Evolutionary conservation across 148 eudicot genomes (phyloP), one percentile per base, ranked within the genome.

Genomic region (Camellia granthamiana): DNA sequence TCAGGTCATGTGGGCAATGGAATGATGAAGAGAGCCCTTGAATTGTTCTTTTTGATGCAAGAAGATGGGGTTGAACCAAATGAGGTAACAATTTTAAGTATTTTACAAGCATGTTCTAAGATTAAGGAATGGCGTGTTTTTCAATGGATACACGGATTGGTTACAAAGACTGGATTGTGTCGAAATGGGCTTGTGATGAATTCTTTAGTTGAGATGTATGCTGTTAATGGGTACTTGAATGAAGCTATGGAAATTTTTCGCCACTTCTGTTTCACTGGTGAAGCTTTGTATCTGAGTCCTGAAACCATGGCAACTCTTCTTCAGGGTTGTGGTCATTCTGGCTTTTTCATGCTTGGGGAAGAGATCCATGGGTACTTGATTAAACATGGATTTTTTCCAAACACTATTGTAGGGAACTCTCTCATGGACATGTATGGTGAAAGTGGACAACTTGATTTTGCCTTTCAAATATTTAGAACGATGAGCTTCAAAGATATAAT

Each of bases 281-380:
- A 79, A 60, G 85, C 82, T 58, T 44, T 15, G 64, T 75, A 74
- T 61, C 85, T 80, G 68, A 30, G 79, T 59, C 18, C 78, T 0
- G 84, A 78, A 63, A 73, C 84, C 70, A 78, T 83, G 81, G 84
- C 81, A 30, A 74, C 30, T 43, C 74, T 79, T 79, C 69, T 83
- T 54, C 85, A 68, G 69, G 79, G 70, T 3, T 83, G 82, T 60
- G 79, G 55, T 16, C 61, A 68, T 67, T 66, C 65, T 12, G 73
- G 69, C 42, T 56, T 11, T 11, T 74, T 79, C 41, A 52, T 74
- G 71, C 79, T 74, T 14, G 82, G 85, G 61, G 15, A 84, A 80
- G 80, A 63, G 60, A 69, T 83, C 61, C 85, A 83, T 79, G 85
- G 72, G 52, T 83, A 79, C 71, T 64, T 82, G 64, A 54, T 82